Base-by-base conservation (phyloP, 116 monocot species). In the Cymodocea nodosa region DNA sequence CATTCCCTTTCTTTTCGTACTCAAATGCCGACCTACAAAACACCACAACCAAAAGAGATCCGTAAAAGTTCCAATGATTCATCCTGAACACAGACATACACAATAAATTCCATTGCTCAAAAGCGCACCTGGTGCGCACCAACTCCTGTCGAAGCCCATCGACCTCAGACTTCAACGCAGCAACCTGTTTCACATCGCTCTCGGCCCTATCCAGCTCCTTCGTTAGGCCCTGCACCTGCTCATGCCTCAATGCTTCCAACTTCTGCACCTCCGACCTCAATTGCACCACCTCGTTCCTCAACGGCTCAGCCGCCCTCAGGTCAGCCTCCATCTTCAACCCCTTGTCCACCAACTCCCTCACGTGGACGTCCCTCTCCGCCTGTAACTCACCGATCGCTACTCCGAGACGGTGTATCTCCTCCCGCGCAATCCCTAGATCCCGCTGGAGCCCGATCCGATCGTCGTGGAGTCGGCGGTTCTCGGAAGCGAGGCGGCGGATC, bases 1-100 rank as follows among this genome's bases (percentile, higher is more conserved):
- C 67, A 75, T 90, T 90, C 54, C 85, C 87, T 60, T 87, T 95
- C 66, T 90, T 90, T 83, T 95, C 95, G 51, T 81, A 85, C 67
- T 87, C 95, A 69, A 83, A 75, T 60, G 84, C 81, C 68, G 69
- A 68, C 68, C 94, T 94, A 64, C 64, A 3, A 1, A 30, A 64
- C 23, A 35, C 30, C 30, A 67, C 24, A 53, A 0, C 3, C 23
- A 66, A 66, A n/a, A 66, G 30, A 30, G 30, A 3, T 30, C 30
- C 30, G 30, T 30, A 34, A 52, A 4, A 52, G 22, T 14, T 51
- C 18, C 15, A 61, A 17, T 61, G 16, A 34, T n/a, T 37, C 61
- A 23, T 8, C 35, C 34, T 36, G 14, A 6, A 17, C 36, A 9
- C 9, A 61, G 18, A 61, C 30, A 30, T 1, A 35, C 15, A 64